These are phyloP conservation scores for Apiotrichum brassicae DNA, from an alignment of 1,284 basidiomycete species.

Conservation along the genomic window DNA sequence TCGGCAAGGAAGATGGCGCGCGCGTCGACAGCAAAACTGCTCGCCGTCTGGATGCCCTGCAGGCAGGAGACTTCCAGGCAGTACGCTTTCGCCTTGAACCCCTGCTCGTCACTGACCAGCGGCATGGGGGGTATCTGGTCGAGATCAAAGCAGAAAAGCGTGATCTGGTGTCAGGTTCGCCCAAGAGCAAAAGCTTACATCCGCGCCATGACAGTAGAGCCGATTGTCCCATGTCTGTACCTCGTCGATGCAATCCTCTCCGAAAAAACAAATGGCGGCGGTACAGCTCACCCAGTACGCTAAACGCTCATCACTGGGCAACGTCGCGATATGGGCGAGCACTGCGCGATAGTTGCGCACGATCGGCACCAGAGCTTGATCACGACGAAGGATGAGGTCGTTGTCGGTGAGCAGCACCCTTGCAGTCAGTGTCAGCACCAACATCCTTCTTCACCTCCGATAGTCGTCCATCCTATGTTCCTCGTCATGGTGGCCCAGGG, in stretches of 20 bases:
- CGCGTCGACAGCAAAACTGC: conserved; percentile 4
- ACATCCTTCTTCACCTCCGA: not conserved
- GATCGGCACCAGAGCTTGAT: not conserved
- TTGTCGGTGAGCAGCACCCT: not conserved
- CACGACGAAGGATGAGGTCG: not conserved
- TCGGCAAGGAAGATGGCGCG: conserved; percentile 9
- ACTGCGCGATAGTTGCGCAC: not conserved
- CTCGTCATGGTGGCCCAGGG: no score
- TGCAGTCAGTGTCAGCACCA: not conserved
- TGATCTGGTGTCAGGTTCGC: not conserved
- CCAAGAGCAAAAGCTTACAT: no score
- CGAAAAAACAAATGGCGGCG: no score
- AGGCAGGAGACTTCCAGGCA: conserved; percentile 5
- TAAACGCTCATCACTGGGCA: not conserved
- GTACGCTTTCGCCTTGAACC: not conserved
- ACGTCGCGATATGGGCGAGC: not conserved
- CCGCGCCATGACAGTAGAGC: not conserved
- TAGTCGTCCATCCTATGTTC: not conserved
- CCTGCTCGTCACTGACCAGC: not conserved
- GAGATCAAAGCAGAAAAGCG: not conserved
- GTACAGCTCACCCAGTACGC: no score
- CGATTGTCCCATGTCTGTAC: not conserved
- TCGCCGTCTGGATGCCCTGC: not conserved
- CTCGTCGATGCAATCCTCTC: no score
- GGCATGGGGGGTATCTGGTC: not conserved